Conservation (phyloP, 306 rosid species). For the Oxytropis ochrocephala region DNA sequence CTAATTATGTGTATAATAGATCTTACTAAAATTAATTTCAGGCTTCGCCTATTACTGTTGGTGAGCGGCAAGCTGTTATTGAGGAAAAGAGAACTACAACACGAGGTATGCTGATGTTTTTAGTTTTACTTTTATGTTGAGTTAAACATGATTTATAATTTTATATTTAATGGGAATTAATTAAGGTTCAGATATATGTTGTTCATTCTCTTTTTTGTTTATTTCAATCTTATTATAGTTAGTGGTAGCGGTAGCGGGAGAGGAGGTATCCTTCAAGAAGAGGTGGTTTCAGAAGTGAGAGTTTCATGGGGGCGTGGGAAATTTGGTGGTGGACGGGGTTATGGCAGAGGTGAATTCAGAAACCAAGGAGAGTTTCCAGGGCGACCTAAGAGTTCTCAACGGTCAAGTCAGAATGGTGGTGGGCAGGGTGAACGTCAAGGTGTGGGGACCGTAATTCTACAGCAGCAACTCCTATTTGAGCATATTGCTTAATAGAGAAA, state of each 20-base stretch:
- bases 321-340: slow-evolving; percentile 68
- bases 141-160: not conserved
- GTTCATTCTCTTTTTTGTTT: not conserved
- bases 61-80: slow-evolving; percentile 67
- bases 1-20: not conserved
- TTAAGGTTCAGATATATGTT: not conserved
- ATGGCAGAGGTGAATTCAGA: slow-evolving; percentile 77
- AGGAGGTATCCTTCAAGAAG: slow-evolving; percentile 77
- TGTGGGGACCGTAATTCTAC: slow-evolving; percentile 34
- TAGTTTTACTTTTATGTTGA: not conserved
- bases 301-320: slow-evolving; percentile 68
- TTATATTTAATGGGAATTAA: not conserved
- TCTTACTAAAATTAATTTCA: slow-evolving; percentile 30
- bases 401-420: slow-evolving; percentile 51
- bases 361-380: slow-evolving; percentile 78
- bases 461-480: slow-evolving; percentile 35
- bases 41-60: slow-evolving; percentile 73
- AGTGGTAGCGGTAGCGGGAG: slow-evolving; percentile 53
- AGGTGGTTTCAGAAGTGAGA: slow-evolving; percentile 65
- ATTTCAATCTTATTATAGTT: slow-evolving; percentile 35
- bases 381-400: slow-evolving; percentile 67
- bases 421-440: slow-evolving; percentile 82
- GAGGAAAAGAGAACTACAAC: slow-evolving; percentile 96
- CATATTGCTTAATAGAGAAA: not conserved
- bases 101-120: slow-evolving; percentile 55